Base-by-base conservation (phyloP, 306 rosid species). In the Dalbergia cultrata region DNA sequence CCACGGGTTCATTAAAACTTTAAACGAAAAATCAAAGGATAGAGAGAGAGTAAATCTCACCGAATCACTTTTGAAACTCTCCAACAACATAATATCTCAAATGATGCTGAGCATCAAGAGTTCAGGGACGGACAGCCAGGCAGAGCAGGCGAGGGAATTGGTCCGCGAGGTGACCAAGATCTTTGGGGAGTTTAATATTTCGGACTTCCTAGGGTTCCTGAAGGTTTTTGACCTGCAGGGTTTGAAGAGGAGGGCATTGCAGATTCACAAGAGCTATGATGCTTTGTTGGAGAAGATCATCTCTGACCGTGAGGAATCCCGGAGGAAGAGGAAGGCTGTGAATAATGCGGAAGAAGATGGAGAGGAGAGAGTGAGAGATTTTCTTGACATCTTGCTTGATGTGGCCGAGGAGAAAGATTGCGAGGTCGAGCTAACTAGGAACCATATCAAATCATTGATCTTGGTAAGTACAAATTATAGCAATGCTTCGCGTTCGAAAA, bases 31-130 rank as follows among this genome's bases (percentile, higher is more conserved):
- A 53, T 72, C 89, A 0, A 22, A 63, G 41, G 18, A 17, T 0
- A 11, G 63, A 13, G 78, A 83, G 45, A 62, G 75, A 2, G 78
- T 88, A 8, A 85, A 90, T 52, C 81, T 88, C 7, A 72, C 86
- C 0, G 60, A 81, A 17, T 84, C 71, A 37, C 50, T 90, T n/a
- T 1, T 87, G 9, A 85, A 78, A 58, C 77, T 88, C 8, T 59
- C 84, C 0, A 87, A 81, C 88, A 85, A 85, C 63, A 8, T 90
- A 0, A 85, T 86, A 5, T 84, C 87, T 0, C 53, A 50, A 18
- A 90, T 88, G 90, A 85, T 90, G 84, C 12, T 86, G 52, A 78
- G 92, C 72, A 74, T 85, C 17, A 82, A 78, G 72, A 78, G 84
- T 14, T 81, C 88, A 0, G 86, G 26, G 31, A 53, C 81, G 0